These are phyloP conservation scores for Zychaea mexicana DNA, from an alignment of 371 early-diverging fungal genomes.

Conservation along the genomic window DNA sequence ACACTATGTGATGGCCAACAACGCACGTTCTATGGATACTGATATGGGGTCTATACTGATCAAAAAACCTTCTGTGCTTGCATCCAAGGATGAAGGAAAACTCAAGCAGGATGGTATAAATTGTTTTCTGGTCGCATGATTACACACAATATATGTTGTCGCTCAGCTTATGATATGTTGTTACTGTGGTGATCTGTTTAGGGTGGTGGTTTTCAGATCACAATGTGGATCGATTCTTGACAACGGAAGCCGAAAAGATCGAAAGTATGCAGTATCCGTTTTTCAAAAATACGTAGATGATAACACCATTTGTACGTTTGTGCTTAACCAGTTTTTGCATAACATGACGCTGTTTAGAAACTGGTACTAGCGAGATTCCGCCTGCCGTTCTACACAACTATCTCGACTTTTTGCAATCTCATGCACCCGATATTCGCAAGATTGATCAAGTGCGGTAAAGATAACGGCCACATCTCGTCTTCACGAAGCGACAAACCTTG, in stretches of 20 bases:
- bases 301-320: no score
- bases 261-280: constrained; percentile 20
- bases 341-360: constrained; percentile 20
- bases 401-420: constrained; percentile 26
- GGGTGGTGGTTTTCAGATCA: constrained; percentile 41
- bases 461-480: no score
- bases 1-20: constrained; percentile 17
- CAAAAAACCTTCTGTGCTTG: neutral
- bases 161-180: neutral
- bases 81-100: neutral
- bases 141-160: neutral
- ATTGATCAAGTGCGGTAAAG: constrained; percentile 34
- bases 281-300: no score
- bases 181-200: neutral
- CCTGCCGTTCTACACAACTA: constrained; percentile 28
- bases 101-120: neutral
- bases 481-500: no score
- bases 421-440: constrained; percentile 25
- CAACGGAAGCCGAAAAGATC: constrained; percentile 31
- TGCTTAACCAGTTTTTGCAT: no score
- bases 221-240: constrained; percentile 29
- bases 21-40: constrained; percentile 3
- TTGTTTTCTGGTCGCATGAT: neutral
- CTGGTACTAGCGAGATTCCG: constrained; percentile 27
- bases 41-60: neutral